These are phyloP conservation scores for Phytophthora chlamydospora DNA, from an alignment of 352 stramenopile species.

Conservation along the genomic window DNA sequence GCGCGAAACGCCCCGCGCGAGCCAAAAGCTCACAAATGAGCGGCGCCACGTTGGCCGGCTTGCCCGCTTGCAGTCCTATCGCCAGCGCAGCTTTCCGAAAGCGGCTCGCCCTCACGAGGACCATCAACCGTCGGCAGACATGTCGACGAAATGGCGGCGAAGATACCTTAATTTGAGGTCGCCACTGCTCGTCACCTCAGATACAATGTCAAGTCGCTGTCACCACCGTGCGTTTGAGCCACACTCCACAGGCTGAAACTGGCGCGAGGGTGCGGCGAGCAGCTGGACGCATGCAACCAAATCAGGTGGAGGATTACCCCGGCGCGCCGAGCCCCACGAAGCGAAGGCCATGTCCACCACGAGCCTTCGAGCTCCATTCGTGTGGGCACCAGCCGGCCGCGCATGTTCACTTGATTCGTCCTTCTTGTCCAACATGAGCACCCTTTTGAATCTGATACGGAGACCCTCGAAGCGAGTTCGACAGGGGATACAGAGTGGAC, in stretches of 20 bases:
- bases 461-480: constrained; percentile 7
- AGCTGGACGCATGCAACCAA: constrained; percentile 21
- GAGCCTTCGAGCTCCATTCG: not conserved
- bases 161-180: constrained; percentile 10
- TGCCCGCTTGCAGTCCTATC: constrained; percentile 3
- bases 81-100: not conserved
- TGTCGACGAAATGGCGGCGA: not conserved
- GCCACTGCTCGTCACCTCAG: constrained; percentile 20
- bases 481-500: constrained; percentile 23
- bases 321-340: not conserved
- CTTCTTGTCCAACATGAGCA: not conserved
- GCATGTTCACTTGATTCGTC: not conserved
- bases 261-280: constrained; percentile 25
- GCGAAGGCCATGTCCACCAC: no score
- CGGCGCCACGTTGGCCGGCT: constrained; percentile 11
- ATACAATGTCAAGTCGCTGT: constrained; percentile 28
- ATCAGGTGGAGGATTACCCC: constrained; percentile 27
- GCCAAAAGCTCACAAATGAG: constrained; percentile 10
- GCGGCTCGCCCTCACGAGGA: no score
- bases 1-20: constrained; percentile 11
- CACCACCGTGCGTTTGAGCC: no score
- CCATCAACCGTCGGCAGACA: not conserved
- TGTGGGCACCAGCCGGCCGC: not conserved
- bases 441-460: not conserved
- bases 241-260: constrained; percentile 23